Base-by-base conservation (phyloP, 768 basidiomycete species). In the Pisolithus microcarpus region DNA sequence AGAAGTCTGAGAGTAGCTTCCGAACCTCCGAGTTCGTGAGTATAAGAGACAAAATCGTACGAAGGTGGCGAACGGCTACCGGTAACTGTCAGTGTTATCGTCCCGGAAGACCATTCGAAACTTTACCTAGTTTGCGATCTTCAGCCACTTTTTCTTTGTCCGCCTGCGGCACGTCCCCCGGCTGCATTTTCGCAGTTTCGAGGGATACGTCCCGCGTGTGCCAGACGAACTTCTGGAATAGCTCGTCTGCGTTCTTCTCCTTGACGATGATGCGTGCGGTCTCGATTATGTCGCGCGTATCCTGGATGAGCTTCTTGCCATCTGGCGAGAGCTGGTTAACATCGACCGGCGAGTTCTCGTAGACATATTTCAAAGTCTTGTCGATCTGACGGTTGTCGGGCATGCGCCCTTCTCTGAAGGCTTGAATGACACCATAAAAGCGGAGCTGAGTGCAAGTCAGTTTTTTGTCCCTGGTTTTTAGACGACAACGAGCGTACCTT, bases 21-120 rank as follows among this genome's bases (percentile, higher is more conserved):
- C 92, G 85, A 28, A 88, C 85, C 70, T 95, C 89, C 0, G 88
- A 85, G 71, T 99, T 99, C 63, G 94, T 95, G 55, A 92, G 75
- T 61, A 97, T 75, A 60, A 97, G 84, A 39, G 80, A 79, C 53
- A 90, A 74, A 43, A 99, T 79, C 0, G 92, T 93, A 56, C 93
- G 89, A 15, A 97, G 79, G 68, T 97, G 91, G 50, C 77, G 77
- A 43, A 87, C 80, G 19, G 91, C 91, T 87, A 7, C n/a, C 43
- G 8, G 53, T n/a, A 2, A 21, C 44, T 40, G 15, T 42, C 39
- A 60, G 39, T 38, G 30, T 10, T 10, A 34, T 10, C 15, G 0
- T 2, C 1, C 36, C 6, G 5, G 13, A 38, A 6, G 24, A 23
- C 3, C 10, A 8, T n/a, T 24, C 7, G 21, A 18, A 44, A 23